phyloP scores from a whole-genome alignment of 2,329 filamentous ascomycete species.

The Hypocreales sp. region DNA sequence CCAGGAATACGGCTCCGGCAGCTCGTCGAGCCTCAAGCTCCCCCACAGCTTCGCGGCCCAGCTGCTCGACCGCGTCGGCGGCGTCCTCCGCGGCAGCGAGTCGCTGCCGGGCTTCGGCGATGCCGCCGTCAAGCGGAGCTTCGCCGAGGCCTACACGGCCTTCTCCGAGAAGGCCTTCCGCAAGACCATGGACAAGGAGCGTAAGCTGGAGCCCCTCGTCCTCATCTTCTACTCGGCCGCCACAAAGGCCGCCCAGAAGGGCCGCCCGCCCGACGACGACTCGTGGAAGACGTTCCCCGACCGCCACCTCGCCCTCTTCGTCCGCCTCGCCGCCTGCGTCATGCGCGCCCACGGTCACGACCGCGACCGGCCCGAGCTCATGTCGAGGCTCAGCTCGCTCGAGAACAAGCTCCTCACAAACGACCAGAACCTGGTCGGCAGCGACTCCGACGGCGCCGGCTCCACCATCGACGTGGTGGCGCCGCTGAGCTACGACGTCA shows the following conservation, averaged over 20 bases:
- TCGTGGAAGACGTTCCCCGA: conserved; percentile 86
- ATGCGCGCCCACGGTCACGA: conserved; percentile 74
- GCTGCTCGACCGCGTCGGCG: conserved; percentile 59
- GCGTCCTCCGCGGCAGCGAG: conserved; percentile 69
- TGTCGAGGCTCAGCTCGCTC: conserved; percentile 60
- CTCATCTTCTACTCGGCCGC: conserved; percentile 94
- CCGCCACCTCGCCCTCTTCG: conserved; percentile 85
- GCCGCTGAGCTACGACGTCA: conserved; percentile 80
- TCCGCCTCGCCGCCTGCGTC: conserved; percentile 68
- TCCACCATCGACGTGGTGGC: conserved; percentile 63
- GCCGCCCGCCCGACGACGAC: conserved; percentile 62
- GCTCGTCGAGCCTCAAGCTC: conserved; percentile 35
- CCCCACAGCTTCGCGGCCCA: conserved; percentile 36
- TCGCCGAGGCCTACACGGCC: conserved; percentile 85
- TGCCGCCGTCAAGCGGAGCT: conserved; percentile 79
- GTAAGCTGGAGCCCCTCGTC: conserved; percentile 80
- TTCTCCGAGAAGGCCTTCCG: conserved; percentile 81
- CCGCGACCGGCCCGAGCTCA: conserved; percentile 71
- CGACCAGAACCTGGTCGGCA: conserved; percentile 61
- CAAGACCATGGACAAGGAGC: conserved; percentile 85
- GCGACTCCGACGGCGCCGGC: conserved; percentile 16
- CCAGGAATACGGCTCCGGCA: conserved; percentile 58
- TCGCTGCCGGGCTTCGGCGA: conserved; percentile 80
- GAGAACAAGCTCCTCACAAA: conserved; percentile 91
- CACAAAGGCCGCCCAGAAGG: conserved; percentile 69